phyloP scores from a whole-genome alignment of 2,329 filamentous ascomycete species.

The Diatrype stigma region DNA sequence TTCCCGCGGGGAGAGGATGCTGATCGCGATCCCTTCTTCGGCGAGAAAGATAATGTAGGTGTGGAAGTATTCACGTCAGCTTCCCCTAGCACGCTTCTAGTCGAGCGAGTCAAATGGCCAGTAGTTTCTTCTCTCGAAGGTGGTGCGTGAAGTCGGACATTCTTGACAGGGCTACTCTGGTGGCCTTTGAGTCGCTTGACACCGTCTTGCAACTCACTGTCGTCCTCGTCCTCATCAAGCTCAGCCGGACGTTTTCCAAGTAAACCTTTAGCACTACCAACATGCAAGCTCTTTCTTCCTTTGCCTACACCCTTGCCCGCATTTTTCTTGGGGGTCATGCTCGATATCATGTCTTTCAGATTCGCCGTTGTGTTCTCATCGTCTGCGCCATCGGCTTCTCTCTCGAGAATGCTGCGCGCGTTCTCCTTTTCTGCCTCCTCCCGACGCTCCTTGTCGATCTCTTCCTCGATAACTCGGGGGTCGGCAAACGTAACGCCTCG shows the following conservation, averaged over 20 bases:
- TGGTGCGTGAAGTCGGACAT: conserved; percentile 64
- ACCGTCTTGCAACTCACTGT: conserved; percentile 54
- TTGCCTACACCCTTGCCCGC: conserved; percentile 54
- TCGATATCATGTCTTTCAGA: conserved; percentile 73
- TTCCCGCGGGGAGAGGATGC: conserved; percentile 53
- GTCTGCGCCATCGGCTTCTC: conserved; percentile 45
- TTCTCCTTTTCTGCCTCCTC: conserved; percentile 60
- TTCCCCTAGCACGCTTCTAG: conserved; percentile 43
- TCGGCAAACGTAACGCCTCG: conserved; percentile 61
- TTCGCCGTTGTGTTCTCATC: conserved; percentile 62
- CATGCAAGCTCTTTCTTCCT: conserved; percentile 71
- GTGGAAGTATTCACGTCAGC: conserved; percentile 30
- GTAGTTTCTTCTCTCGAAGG: conserved; percentile 63
- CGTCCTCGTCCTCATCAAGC: conserved; percentile 62
- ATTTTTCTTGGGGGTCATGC: conserved; percentile 72
- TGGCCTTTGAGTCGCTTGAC: conserved; percentile 68
- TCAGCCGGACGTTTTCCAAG: conserved; percentile 71
- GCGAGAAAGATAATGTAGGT: conserved; percentile 43
- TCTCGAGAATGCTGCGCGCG: conserved; percentile 50
- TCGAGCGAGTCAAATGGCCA: conserved; percentile 51
- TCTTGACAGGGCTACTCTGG: conserved; percentile 74
- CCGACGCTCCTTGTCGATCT: conserved; percentile 58
- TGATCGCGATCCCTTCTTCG: conserved; percentile 37
- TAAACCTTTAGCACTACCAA: conserved; percentile 69
- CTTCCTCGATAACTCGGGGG: conserved; percentile 56